Percentiles rank a stretch among this genome's conserved stretches.
Evolutionary conservation across 2,329 filamentous ascomycete species (phyloP).

Genomic region (Neophaeococcomyces aloes): DNA sequence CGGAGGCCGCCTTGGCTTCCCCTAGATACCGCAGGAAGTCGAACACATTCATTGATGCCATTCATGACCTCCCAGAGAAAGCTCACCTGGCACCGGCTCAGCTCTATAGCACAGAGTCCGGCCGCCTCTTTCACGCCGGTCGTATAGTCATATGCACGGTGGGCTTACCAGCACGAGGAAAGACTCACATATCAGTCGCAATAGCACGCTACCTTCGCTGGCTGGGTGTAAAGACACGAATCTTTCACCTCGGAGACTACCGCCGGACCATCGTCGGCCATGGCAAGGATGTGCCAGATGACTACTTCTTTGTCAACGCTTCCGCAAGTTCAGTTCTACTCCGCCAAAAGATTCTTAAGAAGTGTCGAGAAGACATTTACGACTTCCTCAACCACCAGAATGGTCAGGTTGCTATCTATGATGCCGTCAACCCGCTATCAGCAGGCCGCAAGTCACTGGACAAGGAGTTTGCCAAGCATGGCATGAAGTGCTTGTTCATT

Average conservation of each 20-base stretch:
- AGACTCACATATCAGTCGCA: slow-evolving; percentile 95
- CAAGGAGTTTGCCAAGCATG: slow-evolving; percentile 95
- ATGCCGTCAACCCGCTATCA: slow-evolving; percentile 88
- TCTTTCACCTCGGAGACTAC: slow-evolving; percentile 96
- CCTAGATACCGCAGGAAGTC: slow-evolving; percentile 84
- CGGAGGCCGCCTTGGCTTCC: slow-evolving; percentile 83
- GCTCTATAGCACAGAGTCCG: slow-evolving; percentile 96
- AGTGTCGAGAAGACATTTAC: slow-evolving; percentile 94
- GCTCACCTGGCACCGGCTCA: slow-evolving; percentile 84
- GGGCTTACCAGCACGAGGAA: slow-evolving; percentile 84
- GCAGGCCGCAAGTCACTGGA: slow-evolving; percentile 72
- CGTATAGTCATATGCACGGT: slow-evolving; percentile 96
- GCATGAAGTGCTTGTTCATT: slow-evolving; percentile 93
- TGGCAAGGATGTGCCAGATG: slow-evolving; percentile 76
- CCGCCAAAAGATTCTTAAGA: slow-evolving; percentile 93
- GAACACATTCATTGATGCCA: slow-evolving; percentile 92
- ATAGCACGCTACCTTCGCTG: slow-evolving; percentile 89
- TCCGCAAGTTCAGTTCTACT: slow-evolving; percentile 86
- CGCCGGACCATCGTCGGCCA: slow-evolving; percentile 79
- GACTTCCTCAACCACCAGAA: slow-evolving; percentile 94
- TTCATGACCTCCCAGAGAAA: slow-evolving; percentile 82
- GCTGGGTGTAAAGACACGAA: slow-evolving; percentile 95
- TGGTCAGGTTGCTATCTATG: slow-evolving; percentile 95
- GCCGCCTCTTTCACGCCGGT: slow-evolving; percentile 90
- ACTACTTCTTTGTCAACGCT: slow-evolving; percentile 96